Conservation (phyloP, 2,329 filamentous ascomycete species). For the Celoporthe dispersa region DNA sequence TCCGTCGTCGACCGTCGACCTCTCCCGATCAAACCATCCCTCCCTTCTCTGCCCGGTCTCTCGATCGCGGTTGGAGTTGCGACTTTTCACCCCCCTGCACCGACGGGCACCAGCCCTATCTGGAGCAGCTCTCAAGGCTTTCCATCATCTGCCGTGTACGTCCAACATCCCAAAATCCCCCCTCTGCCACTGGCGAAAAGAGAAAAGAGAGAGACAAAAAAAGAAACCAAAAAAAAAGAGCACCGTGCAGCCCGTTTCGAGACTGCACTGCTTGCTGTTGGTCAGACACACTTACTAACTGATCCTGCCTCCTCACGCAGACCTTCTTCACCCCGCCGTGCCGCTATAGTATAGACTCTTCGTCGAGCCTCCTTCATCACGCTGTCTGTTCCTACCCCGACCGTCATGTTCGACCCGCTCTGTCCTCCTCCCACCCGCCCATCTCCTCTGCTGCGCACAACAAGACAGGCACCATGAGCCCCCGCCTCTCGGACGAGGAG, state of each 20-base stretch:
- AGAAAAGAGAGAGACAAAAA: too few species aligned
- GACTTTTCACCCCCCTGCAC: neutral
- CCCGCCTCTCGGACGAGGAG: constrained; percentile 24
- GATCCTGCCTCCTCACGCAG: neutral
- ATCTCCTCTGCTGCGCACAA: constrained; percentile 7
- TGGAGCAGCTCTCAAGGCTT: neutral
- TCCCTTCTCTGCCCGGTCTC: neutral
- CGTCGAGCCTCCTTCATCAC: neutral
- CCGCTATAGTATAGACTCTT: neutral
- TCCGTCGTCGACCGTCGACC: neutral
- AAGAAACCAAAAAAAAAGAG: too few species aligned
- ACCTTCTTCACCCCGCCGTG: neutral
- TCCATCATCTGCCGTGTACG: neutral
- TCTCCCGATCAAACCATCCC: neutral
- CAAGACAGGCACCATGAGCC: constrained; percentile 20
- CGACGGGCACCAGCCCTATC: neutral
- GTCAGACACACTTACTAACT: neutral
- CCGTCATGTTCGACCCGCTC: constrained; percentile 12
- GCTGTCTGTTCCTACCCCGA: neutral
- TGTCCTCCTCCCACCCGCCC: neutral
- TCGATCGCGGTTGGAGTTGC: neutral
- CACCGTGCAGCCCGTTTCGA: neutral
- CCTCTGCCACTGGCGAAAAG: neutral
- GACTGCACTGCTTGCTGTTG: neutral
- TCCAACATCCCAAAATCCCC: neutral